These are phyloP conservation scores for Digitaria exilis DNA, from an alignment of 202 grass and related monocot species.

Conservation along the genomic window DNA sequence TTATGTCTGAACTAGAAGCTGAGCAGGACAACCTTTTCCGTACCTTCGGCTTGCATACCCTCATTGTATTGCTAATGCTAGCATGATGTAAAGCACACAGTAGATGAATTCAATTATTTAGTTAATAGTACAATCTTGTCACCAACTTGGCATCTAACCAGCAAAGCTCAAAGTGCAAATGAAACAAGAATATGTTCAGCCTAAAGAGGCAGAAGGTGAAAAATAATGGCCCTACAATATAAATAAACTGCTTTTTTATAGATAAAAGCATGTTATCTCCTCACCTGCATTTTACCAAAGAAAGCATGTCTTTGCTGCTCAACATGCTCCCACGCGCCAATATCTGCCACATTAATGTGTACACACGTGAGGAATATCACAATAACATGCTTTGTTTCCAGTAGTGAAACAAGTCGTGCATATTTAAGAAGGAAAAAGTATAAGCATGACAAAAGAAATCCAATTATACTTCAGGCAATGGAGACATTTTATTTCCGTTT, in stretches of 20 bases:
- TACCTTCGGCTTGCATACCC: background rate
- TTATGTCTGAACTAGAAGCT: slow-evolving; percentile 6
- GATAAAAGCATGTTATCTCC: slow-evolving; percentile 4
- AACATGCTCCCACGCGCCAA: slow-evolving; percentile 96
- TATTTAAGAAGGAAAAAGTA: background rate
- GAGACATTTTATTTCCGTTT: background rate
- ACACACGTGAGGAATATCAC: background rate
- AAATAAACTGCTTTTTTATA: background rate
- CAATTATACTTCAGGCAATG: background rate
- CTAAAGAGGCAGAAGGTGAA: background rate
- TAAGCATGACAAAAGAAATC: background rate
- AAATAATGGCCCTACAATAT: background rate
- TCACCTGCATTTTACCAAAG: slow-evolving; percentile 97
- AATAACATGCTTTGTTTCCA: background rate
- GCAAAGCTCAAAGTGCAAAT: slow-evolving; percentile 17
- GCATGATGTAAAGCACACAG: no score
- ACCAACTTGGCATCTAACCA: background rate
- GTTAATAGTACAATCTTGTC: slow-evolving; percentile 3
- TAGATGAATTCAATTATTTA: background rate
- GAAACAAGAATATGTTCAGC: background rate
- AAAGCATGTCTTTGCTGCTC: slow-evolving; percentile 89
- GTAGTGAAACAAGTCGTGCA: background rate
- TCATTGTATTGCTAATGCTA: background rate
- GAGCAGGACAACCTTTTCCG: background rate
- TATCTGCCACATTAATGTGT: slow-evolving; percentile 46